These are phyloP conservation scores for Ustilago sp. DNA, from an alignment of 1,284 basidiomycete genomes.

Conservation along the genomic window DNA sequence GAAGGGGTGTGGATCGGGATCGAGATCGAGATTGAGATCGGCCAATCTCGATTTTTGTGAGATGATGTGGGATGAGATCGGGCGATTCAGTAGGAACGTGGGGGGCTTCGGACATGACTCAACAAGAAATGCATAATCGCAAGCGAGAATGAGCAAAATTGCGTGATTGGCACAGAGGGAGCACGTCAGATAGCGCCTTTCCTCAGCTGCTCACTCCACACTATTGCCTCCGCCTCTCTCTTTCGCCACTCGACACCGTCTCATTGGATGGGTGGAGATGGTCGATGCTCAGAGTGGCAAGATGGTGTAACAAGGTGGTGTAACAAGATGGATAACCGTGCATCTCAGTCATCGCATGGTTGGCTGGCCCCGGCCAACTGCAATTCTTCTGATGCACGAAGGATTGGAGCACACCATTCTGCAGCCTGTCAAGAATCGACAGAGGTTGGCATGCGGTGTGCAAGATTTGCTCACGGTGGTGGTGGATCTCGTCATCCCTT, in stretches of 20 bases:
- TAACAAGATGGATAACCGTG: constrained; percentile 11
- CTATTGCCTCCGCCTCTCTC: background rate
- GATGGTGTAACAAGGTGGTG: background rate
- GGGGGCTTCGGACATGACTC: background rate
- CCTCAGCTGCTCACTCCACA: background rate
- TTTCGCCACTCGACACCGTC: background rate
- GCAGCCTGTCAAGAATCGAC: background rate
- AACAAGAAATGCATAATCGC: too few species aligned
- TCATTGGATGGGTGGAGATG: background rate
- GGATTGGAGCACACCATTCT: constrained; percentile 5
- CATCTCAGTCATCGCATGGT: background rate
- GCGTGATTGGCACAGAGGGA: constrained; percentile 6
- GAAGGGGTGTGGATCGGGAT: too few species aligned
- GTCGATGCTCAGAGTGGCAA: background rate
- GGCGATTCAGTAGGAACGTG: background rate
- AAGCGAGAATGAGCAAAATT: background rate
- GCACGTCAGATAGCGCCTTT: constrained; percentile 20
- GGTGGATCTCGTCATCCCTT: background rate
- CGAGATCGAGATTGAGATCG: too few species aligned
- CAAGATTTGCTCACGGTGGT: background rate
- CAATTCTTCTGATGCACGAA: background rate
- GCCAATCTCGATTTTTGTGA: too few species aligned
- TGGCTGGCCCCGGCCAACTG: constrained; percentile 4
- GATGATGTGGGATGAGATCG: too few species aligned
- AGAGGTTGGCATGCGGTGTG: background rate